These are phyloP conservation scores for Exobasidium rhododendri DNA, from an alignment of 1,284 basidiomycete species.

Conservation along the genomic window DNA sequence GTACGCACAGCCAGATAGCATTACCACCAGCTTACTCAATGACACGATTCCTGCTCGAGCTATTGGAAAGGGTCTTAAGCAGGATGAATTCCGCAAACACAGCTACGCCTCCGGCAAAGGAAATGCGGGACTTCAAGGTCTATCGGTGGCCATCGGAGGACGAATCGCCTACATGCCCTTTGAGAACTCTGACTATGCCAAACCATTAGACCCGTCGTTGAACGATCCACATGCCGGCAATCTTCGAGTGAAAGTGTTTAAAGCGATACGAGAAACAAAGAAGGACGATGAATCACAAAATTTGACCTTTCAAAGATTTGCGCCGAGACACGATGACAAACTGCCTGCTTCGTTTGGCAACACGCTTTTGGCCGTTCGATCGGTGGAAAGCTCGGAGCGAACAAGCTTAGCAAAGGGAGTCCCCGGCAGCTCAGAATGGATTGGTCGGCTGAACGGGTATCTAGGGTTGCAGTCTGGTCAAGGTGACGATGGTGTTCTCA, in stretches of 20 bases:
- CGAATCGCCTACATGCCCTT: conserved; percentile 4
- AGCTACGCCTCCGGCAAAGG: neutral
- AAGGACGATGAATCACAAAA: neutral
- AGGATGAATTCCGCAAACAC: neutral
- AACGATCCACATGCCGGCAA: neutral
- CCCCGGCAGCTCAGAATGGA: conserved; percentile 3
- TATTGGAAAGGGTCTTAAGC: conserved; percentile 28
- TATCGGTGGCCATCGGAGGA: neutral
- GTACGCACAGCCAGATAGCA: conserved; percentile 45
- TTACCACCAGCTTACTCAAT: conserved; percentile 36
- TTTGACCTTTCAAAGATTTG: neutral
- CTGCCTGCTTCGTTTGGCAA: neutral
- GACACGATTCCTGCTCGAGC: conserved; percentile 38
- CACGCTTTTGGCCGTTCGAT: neutral
- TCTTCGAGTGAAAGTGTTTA: neutral
- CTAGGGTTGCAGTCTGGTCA: neutral
- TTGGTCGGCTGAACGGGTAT: neutral
- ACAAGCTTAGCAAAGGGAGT: neutral
- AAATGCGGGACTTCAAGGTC: neutral
- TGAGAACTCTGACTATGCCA: neutral
- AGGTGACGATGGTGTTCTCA: neutral
- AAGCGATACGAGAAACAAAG: neutral
- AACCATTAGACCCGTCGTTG: neutral
- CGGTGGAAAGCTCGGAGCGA: neutral
- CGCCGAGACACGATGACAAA: neutral